Evolutionary conservation across 805 yeast genomes (phyloP), one percentile per base, ranked within the genome.

Genomic region (Ogataea allantospora): DNA sequence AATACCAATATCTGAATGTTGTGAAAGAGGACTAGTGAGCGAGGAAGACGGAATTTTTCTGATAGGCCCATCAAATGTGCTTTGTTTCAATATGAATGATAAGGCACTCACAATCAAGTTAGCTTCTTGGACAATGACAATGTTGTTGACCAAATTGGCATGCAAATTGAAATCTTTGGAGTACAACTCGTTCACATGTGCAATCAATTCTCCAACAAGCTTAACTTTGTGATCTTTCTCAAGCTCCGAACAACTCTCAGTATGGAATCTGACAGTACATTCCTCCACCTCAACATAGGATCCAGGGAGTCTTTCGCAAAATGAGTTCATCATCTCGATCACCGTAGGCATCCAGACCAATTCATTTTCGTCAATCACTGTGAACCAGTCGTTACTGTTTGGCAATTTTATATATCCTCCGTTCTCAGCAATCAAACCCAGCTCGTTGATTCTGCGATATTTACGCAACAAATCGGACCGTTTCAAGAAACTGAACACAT

Each of bases 371-470:
- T 77, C 75, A 20, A 78, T 76, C 15, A 83, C 67, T 2, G 83
- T 70, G 32, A 73, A 62, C 95, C 95, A 87, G 9, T 67, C 61
- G 11, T 67, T 60, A 18, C 66, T 47, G 14, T 75, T 70, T 11
- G 73, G 71, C 13, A 77, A 53, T 56, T 75, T 80, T 22, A 91
- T 70, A 52, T 75, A 87, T 0, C 88, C 95, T 24, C 98, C 98
- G 55, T 83, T 81, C 60, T 89, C 98, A 1, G 96, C 95, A 46
- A 91, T 79, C 35, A 91, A 66, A 0, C 97, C 97, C 20, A 89
- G 54, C 27, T 77, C 76, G 1, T 83, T 77, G 4, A 78, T 71
- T 48, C 87, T 73, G 13, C 82, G 70, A 63, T 81, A 88, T 36
- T 78, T 63, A 38, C 85, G 69, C 44, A 83, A 85, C 54, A 89